Percentiles rank a stretch among this genome's conserved stretches.
Evolutionary conservation across 495 filamentous ascomycete species (phyloP).

Genomic region (Penicillium subrubescens): DNA sequence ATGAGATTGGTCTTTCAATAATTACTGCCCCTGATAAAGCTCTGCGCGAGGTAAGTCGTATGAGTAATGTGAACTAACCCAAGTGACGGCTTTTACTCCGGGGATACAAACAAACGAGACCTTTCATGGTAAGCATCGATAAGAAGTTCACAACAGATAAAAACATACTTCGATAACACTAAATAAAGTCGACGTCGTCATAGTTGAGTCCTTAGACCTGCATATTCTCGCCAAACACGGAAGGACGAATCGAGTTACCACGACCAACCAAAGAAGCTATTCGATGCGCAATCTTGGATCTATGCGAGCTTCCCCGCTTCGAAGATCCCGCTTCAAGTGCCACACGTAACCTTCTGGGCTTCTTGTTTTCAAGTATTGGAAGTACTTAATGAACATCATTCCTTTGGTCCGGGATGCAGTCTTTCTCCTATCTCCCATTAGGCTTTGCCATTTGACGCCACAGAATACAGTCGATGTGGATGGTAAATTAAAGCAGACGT

Average conservation of each 20-base stretch:
- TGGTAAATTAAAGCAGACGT: background rate
- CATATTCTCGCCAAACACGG: conserved; percentile 33
- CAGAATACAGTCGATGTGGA: background rate
- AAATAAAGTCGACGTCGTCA: conserved; percentile 3
- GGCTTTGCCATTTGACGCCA: background rate
- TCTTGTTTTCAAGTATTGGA: background rate
- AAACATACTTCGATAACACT: background rate
- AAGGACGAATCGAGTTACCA: conserved; percentile 24
- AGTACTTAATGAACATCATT: conserved; percentile 16
- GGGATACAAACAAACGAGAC: background rate
- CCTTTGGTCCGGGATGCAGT: background rate
- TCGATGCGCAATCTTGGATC: conserved; percentile 15
- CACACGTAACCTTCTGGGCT: conserved; percentile 1
- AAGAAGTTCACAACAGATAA: conserved; percentile 6
- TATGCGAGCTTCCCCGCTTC: conserved; percentile 26
- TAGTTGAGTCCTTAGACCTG: conserved; percentile 6
- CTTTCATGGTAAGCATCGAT: background rate
- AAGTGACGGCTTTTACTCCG: background rate
- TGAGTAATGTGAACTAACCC: background rate
- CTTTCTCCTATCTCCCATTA: background rate
- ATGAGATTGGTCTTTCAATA: background rate
- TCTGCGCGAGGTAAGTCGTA: background rate
- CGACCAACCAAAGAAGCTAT: conserved; percentile 22
- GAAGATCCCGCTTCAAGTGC: conserved; percentile 10
- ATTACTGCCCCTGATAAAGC: background rate